These are phyloP conservation scores for Diaporthe sp. DNA, from an alignment of 2,329 filamentous ascomycete species.

Conservation along the genomic window DNA sequence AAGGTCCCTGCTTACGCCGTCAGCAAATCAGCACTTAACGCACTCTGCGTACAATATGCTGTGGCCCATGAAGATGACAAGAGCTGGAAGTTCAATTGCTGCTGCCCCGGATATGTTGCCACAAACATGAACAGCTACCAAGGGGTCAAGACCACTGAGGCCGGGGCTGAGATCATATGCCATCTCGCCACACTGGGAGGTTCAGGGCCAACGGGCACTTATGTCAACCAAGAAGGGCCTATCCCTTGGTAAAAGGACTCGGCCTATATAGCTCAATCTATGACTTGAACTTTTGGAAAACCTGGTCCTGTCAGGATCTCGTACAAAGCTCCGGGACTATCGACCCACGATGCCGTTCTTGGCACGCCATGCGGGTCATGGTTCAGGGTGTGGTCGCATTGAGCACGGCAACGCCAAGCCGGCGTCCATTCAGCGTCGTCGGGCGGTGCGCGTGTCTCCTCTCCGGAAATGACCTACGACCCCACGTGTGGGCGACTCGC, in stretches of 20 bases:
- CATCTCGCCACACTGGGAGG: background rate
- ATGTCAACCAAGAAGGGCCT: background rate
- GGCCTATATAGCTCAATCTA: background rate
- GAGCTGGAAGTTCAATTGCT: background rate
- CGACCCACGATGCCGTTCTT: conserved; percentile 28
- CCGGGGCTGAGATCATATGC: background rate
- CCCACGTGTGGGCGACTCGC: conserved; percentile 20
- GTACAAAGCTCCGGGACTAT: background rate
- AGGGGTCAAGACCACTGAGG: background rate
- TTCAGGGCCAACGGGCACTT: background rate
- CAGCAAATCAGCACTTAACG: background rate
- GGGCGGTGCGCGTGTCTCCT: conserved; percentile 16
- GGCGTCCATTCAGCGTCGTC: conserved; percentile 26
- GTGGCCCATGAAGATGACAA: background rate
- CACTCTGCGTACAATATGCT: background rate
- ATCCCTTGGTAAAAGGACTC: background rate
- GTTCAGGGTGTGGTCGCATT: conserved; percentile 19
- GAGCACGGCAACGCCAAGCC: conserved; percentile 17
- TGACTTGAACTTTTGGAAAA: background rate
- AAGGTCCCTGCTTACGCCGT: background rate
- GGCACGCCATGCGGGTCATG: conserved; percentile 9
- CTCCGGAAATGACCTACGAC: conserved; percentile 19
- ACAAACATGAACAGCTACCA: background rate
- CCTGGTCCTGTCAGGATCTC: background rate
- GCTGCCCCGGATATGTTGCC: background rate